Percentiles rank a stretch among this genome's conserved stretches.
Evolutionary conservation across 345 rosid species (phyloP).

Genomic region (Gossypium sturtianum): DNA sequence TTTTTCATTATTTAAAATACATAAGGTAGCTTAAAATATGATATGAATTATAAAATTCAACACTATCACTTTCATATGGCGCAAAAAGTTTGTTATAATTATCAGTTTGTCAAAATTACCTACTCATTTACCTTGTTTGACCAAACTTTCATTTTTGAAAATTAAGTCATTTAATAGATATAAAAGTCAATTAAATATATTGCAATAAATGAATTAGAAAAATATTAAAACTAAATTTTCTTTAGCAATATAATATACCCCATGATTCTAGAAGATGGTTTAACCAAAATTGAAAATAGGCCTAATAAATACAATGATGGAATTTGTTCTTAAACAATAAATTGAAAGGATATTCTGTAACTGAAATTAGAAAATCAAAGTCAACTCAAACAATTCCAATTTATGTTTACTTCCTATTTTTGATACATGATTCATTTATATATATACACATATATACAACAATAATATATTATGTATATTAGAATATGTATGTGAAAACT

Average conservation of each 20-base stretch:
- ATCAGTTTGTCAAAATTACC: background rate
- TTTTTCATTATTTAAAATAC: background rate
- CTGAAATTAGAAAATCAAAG: no score
- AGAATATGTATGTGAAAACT: no score
- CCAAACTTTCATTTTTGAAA: background rate
- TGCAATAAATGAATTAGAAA: background rate
- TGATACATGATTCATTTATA: no score
- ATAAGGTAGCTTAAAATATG: background rate
- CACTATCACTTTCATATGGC: background rate
- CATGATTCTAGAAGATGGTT: background rate
- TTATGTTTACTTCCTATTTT: no score
- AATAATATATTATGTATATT: no score
- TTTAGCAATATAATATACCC: background rate
- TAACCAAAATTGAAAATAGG: background rate
- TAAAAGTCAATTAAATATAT: background rate
- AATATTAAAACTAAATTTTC: background rate
- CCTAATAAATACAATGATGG: background rate
- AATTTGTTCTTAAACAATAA: background rate
- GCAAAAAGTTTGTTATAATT: background rate
- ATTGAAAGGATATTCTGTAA: background rate
- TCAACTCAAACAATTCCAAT: no score
- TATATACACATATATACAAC: no score
- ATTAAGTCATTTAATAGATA: no score
- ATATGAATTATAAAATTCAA: background rate
- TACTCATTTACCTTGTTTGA: background rate